phyloP scores from a whole-genome alignment of 2,329 filamentous ascomycete genomes.

The Claviceps cyperi region DNA sequence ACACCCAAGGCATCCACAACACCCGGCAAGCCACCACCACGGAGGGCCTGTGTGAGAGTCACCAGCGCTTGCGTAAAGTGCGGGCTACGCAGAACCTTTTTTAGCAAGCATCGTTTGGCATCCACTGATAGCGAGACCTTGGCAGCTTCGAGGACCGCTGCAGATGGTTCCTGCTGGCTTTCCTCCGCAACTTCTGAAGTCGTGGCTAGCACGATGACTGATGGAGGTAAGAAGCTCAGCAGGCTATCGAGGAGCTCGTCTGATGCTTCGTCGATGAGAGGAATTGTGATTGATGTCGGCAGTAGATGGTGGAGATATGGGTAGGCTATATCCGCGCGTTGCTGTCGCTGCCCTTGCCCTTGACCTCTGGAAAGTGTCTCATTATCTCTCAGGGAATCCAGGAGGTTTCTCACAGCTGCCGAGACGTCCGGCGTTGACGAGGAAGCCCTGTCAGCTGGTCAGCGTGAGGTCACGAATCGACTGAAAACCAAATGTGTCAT shows the following conservation, averaged over 20 bases:
- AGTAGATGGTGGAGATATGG: constrained; percentile 81
- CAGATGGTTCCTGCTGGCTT: constrained; percentile 48
- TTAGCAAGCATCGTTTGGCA: constrained; percentile 70
- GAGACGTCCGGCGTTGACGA: constrained; percentile 53
- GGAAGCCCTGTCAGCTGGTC: constrained; percentile 40
- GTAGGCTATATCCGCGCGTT: constrained; percentile 44
- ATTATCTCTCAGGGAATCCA: constrained; percentile 61
- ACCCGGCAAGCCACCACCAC: constrained; percentile 80
- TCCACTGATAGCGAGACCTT: constrained; percentile 56
- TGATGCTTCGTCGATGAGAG: constrained; percentile 52
- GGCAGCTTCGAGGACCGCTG: constrained; percentile 55
- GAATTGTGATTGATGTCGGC: constrained; percentile 60
- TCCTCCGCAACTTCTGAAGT: constrained; percentile 41
- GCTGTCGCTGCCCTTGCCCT: constrained; percentile 13
- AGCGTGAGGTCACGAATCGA: constrained; percentile 18
- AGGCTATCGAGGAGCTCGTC: constrained; percentile 59
- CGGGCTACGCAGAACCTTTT: constrained; percentile 71
- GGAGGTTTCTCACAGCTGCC: constrained; percentile 71
- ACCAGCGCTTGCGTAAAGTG: constrained; percentile 80
- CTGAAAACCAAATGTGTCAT: constrained; percentile 6
- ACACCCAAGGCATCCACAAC: constrained; percentile 77
- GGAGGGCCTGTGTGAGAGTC: constrained; percentile 72
- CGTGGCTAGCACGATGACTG: constrained; percentile 62
- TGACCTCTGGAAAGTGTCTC: constrained; percentile 24
- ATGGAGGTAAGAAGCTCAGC: constrained; percentile 63